phyloP scores from a whole-genome alignment of 345 rosid genomes.

The Theobroma cacao region DNA sequence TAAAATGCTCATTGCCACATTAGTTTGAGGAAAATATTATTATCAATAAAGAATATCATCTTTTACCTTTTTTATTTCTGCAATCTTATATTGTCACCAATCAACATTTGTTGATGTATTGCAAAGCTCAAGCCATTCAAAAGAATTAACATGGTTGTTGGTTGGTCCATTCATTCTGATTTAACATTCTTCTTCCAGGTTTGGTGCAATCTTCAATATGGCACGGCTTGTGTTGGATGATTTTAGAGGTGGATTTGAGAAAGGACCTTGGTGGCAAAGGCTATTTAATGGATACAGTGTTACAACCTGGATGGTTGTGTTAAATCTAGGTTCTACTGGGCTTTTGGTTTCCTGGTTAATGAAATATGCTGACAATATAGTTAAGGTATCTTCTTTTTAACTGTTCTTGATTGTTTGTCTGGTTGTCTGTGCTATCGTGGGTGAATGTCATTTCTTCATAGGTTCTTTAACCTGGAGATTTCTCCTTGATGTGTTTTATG shows the following conservation, averaged over 20 bases:
- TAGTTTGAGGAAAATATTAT: neutral
- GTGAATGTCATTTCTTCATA: neutral
- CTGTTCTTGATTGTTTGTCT: neutral
- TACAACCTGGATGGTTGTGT: constrained; percentile 59
- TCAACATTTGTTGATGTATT: neutral
- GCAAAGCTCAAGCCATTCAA: neutral
- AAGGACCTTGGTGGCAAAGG: constrained; percentile 93
- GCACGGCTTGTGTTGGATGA: constrained; percentile 81
- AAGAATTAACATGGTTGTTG: neutral
- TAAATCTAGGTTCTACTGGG: constrained; percentile 39
- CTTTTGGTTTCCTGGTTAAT: constrained; percentile 23
- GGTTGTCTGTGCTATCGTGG: neutral
- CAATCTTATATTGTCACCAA: neutral
- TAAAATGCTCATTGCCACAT: neutral
- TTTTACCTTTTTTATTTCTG: neutral
- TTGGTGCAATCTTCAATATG: constrained; percentile 83
- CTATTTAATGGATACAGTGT: constrained; percentile 72
- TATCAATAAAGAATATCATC: neutral
- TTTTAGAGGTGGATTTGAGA: constrained; percentile 82
- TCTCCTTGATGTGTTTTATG: neutral
- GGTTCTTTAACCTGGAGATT: neutral
- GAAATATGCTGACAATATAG: constrained; percentile 57
- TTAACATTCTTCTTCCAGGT: constrained; percentile 37
- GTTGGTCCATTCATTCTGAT: neutral
- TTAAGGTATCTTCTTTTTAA: constrained; percentile 54